phyloP scores from a whole-genome alignment of 2,329 filamentous ascomycete genomes.

The Exophiala dermatitidis region DNA sequence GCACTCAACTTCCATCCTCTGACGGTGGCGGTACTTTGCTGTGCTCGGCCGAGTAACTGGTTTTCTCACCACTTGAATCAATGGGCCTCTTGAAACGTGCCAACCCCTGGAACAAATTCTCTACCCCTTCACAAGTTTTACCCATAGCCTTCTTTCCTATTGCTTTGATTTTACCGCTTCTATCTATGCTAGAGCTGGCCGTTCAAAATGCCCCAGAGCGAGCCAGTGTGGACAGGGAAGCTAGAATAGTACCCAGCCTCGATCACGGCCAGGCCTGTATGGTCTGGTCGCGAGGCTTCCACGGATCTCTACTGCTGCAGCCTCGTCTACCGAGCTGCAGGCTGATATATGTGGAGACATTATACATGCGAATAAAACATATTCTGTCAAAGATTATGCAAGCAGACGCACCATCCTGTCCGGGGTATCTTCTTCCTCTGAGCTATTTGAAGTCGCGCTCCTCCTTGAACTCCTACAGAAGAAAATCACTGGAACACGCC shows the following conservation, averaged over 20 bases:
- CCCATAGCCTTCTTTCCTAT: background rate
- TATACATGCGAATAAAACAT: background rate
- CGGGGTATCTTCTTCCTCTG: too few relatives aligned
- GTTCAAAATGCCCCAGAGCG: constrained; percentile 49
- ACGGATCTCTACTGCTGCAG: constrained; percentile 20
- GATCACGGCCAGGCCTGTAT: constrained; percentile 9
- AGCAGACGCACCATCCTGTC: too few relatives aligned
- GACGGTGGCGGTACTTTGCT: too few relatives aligned
- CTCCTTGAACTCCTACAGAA: background rate
- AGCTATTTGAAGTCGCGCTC: too few relatives aligned
- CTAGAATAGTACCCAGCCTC: constrained; percentile 45
- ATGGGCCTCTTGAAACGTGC: too few relatives aligned
- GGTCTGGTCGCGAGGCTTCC: constrained; percentile 19
- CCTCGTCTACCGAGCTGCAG: constrained; percentile 1
- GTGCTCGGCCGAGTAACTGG: too few relatives aligned
- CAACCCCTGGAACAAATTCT: too few relatives aligned
- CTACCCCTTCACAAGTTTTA: background rate
- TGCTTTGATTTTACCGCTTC: constrained; percentile 40
- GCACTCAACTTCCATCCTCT: too few relatives aligned
- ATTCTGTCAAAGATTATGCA: background rate
- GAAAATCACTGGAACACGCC: constrained; percentile 64
- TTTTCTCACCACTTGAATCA: too few relatives aligned
- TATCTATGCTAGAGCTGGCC: constrained; percentile 61
- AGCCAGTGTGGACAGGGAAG: constrained; percentile 65
- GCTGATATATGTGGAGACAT: constrained; percentile 22